Evolutionary conservation across 2,329 filamentous ascomycete genomes (phyloP), one percentile per base, ranked within the genome.

Genomic region (Aureobasidium sp.): DNA sequence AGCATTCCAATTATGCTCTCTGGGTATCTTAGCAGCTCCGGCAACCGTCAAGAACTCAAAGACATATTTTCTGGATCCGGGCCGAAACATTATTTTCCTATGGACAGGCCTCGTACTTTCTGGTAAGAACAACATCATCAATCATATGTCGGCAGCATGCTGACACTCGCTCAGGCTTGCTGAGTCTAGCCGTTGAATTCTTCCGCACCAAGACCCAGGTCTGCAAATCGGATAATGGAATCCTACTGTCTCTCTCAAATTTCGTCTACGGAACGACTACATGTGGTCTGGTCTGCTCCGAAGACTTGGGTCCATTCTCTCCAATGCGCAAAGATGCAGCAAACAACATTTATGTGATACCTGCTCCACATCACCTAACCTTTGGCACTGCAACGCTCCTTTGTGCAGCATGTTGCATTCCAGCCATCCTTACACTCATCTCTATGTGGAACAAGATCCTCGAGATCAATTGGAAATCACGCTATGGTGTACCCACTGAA

Each of bases 381-480:
- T 91, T 91, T 71, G 84, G 85, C 54, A 83, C 88, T 0, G 87
- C 81, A 0, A 90, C 87, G 11, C 81, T 92, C 2, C 78, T 92
- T 1, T 84, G 88, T 0, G 88, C 89, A 2, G 90, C 86, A 2
- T 91, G 88, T 67, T 91, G 88, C 66, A 85, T 92, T 3, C 88
- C 89, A 0, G 87, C 89, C 1, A 84, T 91, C 13, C 76, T 92
- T 0, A 89, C 87, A 11, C 76, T 91, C 11, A 79, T 88, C 0
- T 88, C 85, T 0, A 91, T 88, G 76, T 88, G 86, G 85, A 86
- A 88, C 68, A 90, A 89, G 70, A 90, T 92, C 6, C 74, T 90
- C 2, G 84, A 90, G 67, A 83, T 85, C 58, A 90, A 90, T 66
- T 90, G 87, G 87, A 87, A 82, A 68, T 79, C 75, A 47, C 76